Evolutionary conservation across 2,329 filamentous ascomycete genomes (phyloP).

Genomic region (Cytospora paraplurivora): DNA sequence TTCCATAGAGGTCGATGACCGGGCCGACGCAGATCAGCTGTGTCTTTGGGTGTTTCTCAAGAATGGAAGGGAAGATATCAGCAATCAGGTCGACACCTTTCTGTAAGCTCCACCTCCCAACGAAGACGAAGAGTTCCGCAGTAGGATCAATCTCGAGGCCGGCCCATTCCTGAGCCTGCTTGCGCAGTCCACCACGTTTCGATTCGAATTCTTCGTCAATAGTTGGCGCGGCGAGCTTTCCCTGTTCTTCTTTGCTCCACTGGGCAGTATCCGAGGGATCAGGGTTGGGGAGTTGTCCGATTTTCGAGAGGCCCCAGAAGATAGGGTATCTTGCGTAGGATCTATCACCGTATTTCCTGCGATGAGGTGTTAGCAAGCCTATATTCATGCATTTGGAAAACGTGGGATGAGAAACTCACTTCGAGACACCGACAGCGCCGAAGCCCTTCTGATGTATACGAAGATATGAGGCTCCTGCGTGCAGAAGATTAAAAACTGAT

Average conservation of each 20-base stretch:
- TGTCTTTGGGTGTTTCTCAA: slow-evolving; percentile 60
- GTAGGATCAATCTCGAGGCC: slow-evolving; percentile 61
- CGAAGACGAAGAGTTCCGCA: slow-evolving; percentile 68
- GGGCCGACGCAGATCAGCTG: slow-evolving; percentile 67
- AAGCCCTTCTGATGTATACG: slow-evolving; percentile 68
- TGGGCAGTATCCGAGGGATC: slow-evolving; percentile 65
- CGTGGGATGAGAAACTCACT: slow-evolving; percentile 32
- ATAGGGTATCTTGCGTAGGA: slow-evolving; percentile 69
- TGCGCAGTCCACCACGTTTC: slow-evolving; percentile 54
- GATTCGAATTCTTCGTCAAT: slow-evolving; percentile 59
- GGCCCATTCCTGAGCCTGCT: slow-evolving; percentile 69
- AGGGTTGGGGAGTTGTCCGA: slow-evolving; percentile 65
- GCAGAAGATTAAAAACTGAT: slow-evolving; percentile 68
- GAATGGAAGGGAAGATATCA: slow-evolving; percentile 64
- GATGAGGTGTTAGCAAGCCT: background rate
- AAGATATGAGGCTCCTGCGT: slow-evolving; percentile 65
- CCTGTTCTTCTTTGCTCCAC: slow-evolving; percentile 55
- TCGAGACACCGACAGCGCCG: slow-evolving; percentile 67
- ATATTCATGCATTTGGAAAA: background rate
- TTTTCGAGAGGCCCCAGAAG: slow-evolving; percentile 66
- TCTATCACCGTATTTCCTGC: slow-evolving; percentile 63
- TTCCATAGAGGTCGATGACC: slow-evolving; percentile 68
- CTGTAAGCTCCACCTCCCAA: slow-evolving; percentile 69
- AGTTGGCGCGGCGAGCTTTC: slow-evolving; percentile 49
- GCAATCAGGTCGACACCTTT: slow-evolving; percentile 70